Percentiles rank a stretch among this genome's conserved stretches.
Conservation (phyloP, 176 grass and related monocot genomes). For the Elaeis guineensis region DNA sequence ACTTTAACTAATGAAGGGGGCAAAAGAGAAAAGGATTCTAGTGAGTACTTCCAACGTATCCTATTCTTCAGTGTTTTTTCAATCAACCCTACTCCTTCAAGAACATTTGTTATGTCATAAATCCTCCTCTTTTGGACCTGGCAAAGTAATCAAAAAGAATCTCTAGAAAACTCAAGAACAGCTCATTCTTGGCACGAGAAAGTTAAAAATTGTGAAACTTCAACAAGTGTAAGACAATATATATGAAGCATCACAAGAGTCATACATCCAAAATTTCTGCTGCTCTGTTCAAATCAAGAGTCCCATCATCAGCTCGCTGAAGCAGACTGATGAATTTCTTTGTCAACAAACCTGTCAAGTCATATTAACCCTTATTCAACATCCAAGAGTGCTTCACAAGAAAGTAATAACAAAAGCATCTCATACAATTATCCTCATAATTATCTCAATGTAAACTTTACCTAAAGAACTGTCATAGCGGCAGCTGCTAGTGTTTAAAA, state of each 20-base stretch:
- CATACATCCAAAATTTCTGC: constrained; percentile 63
- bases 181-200: not conserved
- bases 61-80: constrained; percentile 84
- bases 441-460: constrained; percentile 12
- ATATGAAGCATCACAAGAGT: constrained; percentile 2
- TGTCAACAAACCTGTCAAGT: constrained; percentile 65
- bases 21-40: not conserved
- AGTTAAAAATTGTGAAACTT: constrained; percentile 1
- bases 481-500: constrained; percentile 29
- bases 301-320: constrained; percentile 70
- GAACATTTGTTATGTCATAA: constrained; percentile 99
- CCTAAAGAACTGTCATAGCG: constrained; percentile 88
- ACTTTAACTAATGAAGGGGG: constrained; percentile 5
- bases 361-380: not conserved
- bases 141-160: not conserved
- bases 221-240: constrained; percentile 6
- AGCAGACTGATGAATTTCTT: constrained; percentile 89
- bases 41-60: constrained; percentile 82
- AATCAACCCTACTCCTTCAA: constrained; percentile 91
- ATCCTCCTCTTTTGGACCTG: constrained; percentile 97
- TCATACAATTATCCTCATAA: too few species aligned
- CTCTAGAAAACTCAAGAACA: too few species aligned
- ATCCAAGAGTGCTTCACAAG: too few species aligned
- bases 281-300: constrained; percentile 95
- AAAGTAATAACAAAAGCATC: too few species aligned